Conservation (phyloP, 1,284 basidiomycete genomes). For the Puccinia polysora region DNA sequence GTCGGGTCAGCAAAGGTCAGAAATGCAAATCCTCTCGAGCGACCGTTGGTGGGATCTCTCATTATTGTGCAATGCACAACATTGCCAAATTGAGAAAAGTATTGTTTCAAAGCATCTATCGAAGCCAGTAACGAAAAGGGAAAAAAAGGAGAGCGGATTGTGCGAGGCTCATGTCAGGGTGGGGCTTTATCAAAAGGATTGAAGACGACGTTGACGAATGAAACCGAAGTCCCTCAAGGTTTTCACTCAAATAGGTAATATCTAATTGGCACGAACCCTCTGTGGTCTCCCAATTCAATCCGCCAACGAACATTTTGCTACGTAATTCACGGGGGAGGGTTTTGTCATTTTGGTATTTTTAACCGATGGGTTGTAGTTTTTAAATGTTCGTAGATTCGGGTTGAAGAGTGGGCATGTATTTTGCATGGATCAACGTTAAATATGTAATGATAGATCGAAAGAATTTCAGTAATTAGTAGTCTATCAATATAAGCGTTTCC, state of each 20-base stretch:
- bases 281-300: constrained; percentile 93
- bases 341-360: constrained; percentile 50
- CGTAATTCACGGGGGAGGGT: constrained; percentile 48
- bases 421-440: background rate
- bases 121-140: background rate
- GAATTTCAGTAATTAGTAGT: constrained; percentile 35
- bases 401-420: constrained; percentile 13
- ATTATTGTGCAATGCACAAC: constrained; percentile 91
- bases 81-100: constrained; percentile 83
- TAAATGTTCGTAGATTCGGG: constrained; percentile 22
- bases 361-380: constrained; percentile 25
- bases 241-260: constrained; percentile 6
- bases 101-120: constrained; percentile 71
- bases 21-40: constrained; percentile 89
- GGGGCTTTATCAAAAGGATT: constrained; percentile 46
- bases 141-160: background rate
- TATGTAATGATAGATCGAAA: constrained; percentile 31
- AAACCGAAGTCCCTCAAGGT: constrained; percentile 11
- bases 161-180: constrained; percentile 5
- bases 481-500: constrained; percentile 22
- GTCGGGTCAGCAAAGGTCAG: constrained; percentile 81
- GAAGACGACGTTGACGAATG: constrained; percentile 51
- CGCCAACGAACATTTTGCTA: constrained; percentile 98
- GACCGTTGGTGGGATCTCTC: constrained; percentile 77
- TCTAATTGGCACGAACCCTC: constrained; percentile 62